Evolutionary conservation across 495 filamentous ascomycete genomes (phyloP).

Genomic region (Symbiotaphrina buchneri): DNA sequence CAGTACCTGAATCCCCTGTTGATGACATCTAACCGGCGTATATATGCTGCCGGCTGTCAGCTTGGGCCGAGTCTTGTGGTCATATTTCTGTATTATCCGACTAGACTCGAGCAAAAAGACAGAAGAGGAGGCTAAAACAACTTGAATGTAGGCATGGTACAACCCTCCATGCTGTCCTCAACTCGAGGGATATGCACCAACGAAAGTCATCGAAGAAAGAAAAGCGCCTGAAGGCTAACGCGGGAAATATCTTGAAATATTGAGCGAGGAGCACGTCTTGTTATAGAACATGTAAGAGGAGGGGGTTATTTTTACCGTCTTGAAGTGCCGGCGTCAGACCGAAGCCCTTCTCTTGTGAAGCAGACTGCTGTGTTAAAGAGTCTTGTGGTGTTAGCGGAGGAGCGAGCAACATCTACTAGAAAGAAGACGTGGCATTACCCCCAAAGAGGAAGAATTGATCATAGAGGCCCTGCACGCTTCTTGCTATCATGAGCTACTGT

Average conservation of each 20-base stretch:
- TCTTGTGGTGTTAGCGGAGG: no score
- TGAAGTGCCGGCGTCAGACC: constrained; percentile 50
- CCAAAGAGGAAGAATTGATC: constrained; percentile 65
- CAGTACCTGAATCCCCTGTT: constrained; percentile 39
- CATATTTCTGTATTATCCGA: no score
- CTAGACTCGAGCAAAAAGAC: no score
- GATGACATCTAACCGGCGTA: constrained; percentile 40
- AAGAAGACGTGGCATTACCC: constrained; percentile 24
- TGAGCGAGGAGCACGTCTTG: not conserved
- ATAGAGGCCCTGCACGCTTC: no score
- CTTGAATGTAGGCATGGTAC: no score
- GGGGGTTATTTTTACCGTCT: constrained; percentile 29
- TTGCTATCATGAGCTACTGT: no score
- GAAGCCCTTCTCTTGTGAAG: constrained; percentile 35
- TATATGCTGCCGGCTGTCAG: constrained; percentile 24
- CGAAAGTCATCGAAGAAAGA: not conserved
- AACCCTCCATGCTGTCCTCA: not conserved
- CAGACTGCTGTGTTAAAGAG: constrained; percentile 46
- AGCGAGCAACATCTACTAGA: no score
- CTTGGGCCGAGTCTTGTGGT: constrained; percentile 3
- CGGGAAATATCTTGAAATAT: no score
- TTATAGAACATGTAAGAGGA: not conserved
- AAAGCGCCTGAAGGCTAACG: no score
- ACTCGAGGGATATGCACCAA: not conserved
- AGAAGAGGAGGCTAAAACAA: no score